Base-by-base conservation (phyloP, 352 stramenopile species). In the Pythium coloratum region DNA sequence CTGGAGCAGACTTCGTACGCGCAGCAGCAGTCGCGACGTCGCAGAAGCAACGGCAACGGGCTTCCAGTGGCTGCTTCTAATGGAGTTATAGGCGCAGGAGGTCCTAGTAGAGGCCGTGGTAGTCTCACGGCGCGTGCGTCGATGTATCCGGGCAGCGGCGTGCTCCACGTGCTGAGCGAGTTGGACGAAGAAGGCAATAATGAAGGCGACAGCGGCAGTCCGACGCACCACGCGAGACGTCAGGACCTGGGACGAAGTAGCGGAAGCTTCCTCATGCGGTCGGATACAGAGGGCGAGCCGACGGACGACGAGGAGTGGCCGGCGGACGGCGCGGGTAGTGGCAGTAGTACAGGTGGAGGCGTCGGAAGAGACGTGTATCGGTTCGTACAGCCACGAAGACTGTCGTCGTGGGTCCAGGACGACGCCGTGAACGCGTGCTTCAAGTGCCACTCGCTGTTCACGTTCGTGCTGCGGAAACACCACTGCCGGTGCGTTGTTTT, bases 361-460 rank as follows among this genome's bases (percentile, higher is more conserved):
- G 76, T 80, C 18, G 61, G 72, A 28, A 71, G 86, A 61, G 86
- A 95, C 66, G 82, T 95, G 60, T 95, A 93, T 71, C 71, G 86
- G 24, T 95, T 95, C 49, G 86, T 95, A 49, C 86, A 95, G 77
- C 86, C 86, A 2, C 63, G 86, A 2, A 69, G 86, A 9, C 70
- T 95, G 18, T 93, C 84, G 3, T 92, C 84, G 13, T 95, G 86
- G 86, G 86, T 95, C 7, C 86, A 95, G 63, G 86, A 95, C 59
- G 86, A 95, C 62, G 86, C 86, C 0, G 86, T 95, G 1, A 91
- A 91, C 64, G 86, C 86, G 5, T 95, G 86, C 61, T 95, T 95
- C 74, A 92, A 92, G 72, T 95, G 86, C 66, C 84, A 93, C 71
- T 71, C 80, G 26, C 73, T 90, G 33, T 95, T 95, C 65, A 90